Base-by-base conservation (phyloP, 108 stramenopile genomes). In the Skeletonema costatum region DNA sequence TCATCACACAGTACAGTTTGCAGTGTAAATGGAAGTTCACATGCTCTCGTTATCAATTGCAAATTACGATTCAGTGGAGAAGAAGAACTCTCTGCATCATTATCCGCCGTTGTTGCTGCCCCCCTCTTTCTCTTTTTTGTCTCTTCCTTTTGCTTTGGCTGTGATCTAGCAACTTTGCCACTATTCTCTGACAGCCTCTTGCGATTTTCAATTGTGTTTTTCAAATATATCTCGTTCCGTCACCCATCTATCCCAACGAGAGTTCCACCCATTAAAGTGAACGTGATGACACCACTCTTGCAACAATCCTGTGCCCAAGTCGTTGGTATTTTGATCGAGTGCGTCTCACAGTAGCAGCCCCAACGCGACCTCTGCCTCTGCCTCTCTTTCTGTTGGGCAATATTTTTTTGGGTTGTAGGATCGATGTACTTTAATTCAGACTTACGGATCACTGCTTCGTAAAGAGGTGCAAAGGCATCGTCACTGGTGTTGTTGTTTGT, bases 201-300 rank as follows among this genome's bases (percentile, higher is more conserved):
- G 32, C 74, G 63, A 60, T 80, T 77, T 32, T 83, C 71, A 5
- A 30, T 8, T 13, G 69, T 72, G 59, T 87, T 74, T 74, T 9
- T n/a, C 67, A 59, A 80, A 81, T 19, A 87, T 42, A 53, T 87
- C 80, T 25, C 4, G 2, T 39, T 78, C 82, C 3, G 38, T 17
- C 63, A 83, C 77, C 86, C 86, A 87, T 6, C 75, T 60, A 64
- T 87, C 86, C 42, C 75, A 75, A 1, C 83, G 65, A n/a, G 76
- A 73, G 65, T 87, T 87, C 86, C 86, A 87, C 8, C 86, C 86
- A 11, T 71, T 74, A 60, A 81, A 87, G 68, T 87, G 86, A 31
- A 87, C 35, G 21, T 84, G 58, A 46, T 84, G 76, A 58, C 77
- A 79, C 82, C 82, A 83, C 69, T 83, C 68, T 62, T 79, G 53